Base-by-base conservation (phyloP, 1,284 basidiomycete species). In the Ganoderma meredithae region DNA sequence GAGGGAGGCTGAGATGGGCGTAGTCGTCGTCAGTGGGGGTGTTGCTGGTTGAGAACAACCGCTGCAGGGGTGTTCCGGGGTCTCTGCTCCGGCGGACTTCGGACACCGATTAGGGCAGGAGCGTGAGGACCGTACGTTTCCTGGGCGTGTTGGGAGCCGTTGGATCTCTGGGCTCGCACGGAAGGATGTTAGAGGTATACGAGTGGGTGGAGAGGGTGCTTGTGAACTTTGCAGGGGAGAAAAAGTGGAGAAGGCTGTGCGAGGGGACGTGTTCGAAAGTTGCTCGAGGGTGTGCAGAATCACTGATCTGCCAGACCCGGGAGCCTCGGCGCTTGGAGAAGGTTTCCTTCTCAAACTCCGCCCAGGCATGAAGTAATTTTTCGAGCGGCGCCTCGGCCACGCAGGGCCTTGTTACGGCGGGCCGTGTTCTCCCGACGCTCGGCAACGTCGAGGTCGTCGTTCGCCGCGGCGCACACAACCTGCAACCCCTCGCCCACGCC, bases 51-150 rank as follows among this genome's bases (percentile, higher is more conserved):
- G 64, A 67, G 70, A 71, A 64, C 64, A 71, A 68, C 61, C 60
- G 66, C 62, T 68, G 63, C 64, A 72, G 71, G 69, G 71, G 66
- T 71, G 72, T 68, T 69, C 70, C 74, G 75, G 73, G 74, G 71
- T 71, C 69, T 70, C 60, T 49, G 62, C 36, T 68, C 59, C 40
- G 47, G 52, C 31, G 74, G 76, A 77, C 76, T 76, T 75, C 76
- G 68, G 76, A 74, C 76, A 77, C 76, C 71, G 62, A 63, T 49
- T 44, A 8, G 22, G 39, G 15, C 52, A 27, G 52, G 25, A 55
- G 31, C 27, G 52, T 55, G 52, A 9, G 2, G 25, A 27, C 52
- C 15, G 27, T 4, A 10, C n/a, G 39, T 40, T 41, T 25, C 39
- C 39, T 27, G 4, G 58, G 39, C 25, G 39, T 60, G 55, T 10